Evolutionary conservation across 495 filamentous ascomycete species (phyloP), one percentile per base, ranked within the genome.

Genomic region (Thermothielavioides terrestris): DNA sequence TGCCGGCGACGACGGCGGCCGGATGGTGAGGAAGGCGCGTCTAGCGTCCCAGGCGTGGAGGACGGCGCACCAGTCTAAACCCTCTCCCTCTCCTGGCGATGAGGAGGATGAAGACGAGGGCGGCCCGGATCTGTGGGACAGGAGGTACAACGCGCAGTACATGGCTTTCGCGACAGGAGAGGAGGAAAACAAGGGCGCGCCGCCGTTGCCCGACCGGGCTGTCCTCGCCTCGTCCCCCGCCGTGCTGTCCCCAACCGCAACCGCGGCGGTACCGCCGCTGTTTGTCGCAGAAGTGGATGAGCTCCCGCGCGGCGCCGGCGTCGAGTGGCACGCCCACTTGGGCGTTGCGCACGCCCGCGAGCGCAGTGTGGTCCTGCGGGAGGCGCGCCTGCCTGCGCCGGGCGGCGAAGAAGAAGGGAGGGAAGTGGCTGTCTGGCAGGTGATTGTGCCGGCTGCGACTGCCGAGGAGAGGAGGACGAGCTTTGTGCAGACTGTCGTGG

Each of bases 111-210:
- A 66, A 11, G 66, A 65, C 0, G 74, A 78, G 0, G 68, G 68
- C 3, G 76, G 72, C 0, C 67, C 83, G 46, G 88, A 94, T 68
- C 69, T 80, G 4, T 92, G 88, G 88, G 83, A 91, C 60, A 71
- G 71, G 46, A 80, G 69, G 53, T 77, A 82, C 51, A 79, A 83
- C 46, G 62, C 61, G 5, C 12, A 45, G 18, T 73, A 65, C 31
- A 62, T 57, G 53, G 60, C 63, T 3, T 64, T 62, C 18, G 49
- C 52, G 2, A 45, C 30, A 3, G 48, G 44, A 4, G 38, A 58
- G 6, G 27, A 42, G n/a, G 43, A 25, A 2, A 18, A 46, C 18
- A 60, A 1, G 23, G 1, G 18, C 4, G 10, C 6, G 6, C 27
- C 27, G 21, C 1, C 30, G 11, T 11, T 52, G 10, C 50, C 50